Conservation (phyloP, 495 filamentous ascomycete species). For the Xylaria bambusicola region DNA sequence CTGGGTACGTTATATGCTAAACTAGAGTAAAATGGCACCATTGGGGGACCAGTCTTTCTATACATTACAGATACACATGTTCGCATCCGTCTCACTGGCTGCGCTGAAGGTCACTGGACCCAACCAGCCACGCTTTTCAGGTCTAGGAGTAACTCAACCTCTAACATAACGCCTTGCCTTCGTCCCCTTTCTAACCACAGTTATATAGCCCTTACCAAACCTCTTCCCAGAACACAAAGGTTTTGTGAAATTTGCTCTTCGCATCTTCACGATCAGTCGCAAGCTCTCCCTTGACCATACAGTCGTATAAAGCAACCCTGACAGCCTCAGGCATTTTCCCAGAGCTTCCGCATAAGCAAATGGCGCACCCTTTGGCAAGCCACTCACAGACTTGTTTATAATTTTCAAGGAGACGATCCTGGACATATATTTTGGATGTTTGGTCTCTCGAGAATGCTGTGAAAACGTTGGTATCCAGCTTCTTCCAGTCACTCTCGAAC, state of each 20-base stretch:
- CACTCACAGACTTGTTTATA: constrained; percentile 57
- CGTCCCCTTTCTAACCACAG: no score
- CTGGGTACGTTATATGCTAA: no score
- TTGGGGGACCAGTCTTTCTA: no score
- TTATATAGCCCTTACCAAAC: constrained; percentile 40
- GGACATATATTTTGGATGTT: constrained; percentile 80
- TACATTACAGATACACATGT: no score
- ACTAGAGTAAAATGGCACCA: no score
- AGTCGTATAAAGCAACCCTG: constrained; percentile 74
- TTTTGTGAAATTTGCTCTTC: constrained; percentile 29
- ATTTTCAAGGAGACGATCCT: constrained; percentile 73
- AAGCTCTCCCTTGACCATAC: constrained; percentile 47
- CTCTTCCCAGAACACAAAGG: constrained; percentile 47
- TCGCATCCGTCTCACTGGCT: no score
- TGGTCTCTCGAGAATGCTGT: constrained; percentile 79
- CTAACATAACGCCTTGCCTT: not conserved
- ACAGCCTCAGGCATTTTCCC: constrained; percentile 90
- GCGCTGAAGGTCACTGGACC: no score
- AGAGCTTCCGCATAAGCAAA: constrained; percentile 80
- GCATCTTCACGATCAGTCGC: constrained; percentile 31
- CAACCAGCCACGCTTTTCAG: not conserved
- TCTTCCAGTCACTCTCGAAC: constrained; percentile 74
- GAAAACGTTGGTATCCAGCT: constrained; percentile 51
- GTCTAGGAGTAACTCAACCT: not conserved
- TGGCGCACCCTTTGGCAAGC: constrained; percentile 41